Conservation (phyloP, 352 stramenopile species). For the Phytophthora podocarpi region DNA sequence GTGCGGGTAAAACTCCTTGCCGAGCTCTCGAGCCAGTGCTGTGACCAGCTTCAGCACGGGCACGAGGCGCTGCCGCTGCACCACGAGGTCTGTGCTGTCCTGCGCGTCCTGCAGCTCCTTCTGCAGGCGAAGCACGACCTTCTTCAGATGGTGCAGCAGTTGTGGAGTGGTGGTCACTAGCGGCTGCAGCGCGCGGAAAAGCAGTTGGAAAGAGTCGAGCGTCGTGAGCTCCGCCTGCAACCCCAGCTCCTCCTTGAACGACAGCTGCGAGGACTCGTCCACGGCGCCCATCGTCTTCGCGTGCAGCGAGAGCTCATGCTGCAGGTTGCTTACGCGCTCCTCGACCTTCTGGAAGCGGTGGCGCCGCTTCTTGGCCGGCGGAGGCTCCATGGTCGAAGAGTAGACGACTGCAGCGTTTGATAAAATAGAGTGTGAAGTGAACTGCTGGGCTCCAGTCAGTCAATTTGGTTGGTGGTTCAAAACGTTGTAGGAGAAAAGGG, state of each 20-base stretch:
- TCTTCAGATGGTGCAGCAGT: conserved; percentile 79
- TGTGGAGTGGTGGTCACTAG: conserved; percentile 85
- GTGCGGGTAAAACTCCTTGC: conserved; percentile 88
- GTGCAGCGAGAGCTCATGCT: conserved; percentile 81
- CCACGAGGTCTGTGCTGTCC: conserved; percentile 39
- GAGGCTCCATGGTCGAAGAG: conserved; percentile 20
- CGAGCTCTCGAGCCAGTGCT: conserved; percentile 79
- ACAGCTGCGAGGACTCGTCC: conserved; percentile 63
- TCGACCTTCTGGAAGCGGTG: conserved; percentile 87
- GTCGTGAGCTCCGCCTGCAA: conserved; percentile 86
- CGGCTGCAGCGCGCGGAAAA: conserved; percentile 72
- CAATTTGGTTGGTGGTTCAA: conserved; percentile 24
- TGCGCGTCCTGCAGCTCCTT: conserved; percentile 58
- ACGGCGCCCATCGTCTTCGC: conserved; percentile 76
- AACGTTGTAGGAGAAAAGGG: not conserved
- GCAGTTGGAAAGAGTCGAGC: conserved; percentile 79
- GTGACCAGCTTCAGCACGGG: conserved; percentile 85
- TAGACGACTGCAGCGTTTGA: conserved; percentile 14
- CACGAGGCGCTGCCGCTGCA: conserved; percentile 73
- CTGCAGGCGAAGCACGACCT: conserved; percentile 68
- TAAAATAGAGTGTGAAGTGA: no score
- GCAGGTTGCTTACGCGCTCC: conserved; percentile 79
- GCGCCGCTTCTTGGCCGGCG: conserved; percentile 67
- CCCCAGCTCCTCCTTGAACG: conserved; percentile 81
- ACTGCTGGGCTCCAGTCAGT: conserved; percentile 10